Evolutionary conservation across 2,329 filamentous ascomycete species (phyloP).

Genomic region (Penicillium sp.): DNA sequence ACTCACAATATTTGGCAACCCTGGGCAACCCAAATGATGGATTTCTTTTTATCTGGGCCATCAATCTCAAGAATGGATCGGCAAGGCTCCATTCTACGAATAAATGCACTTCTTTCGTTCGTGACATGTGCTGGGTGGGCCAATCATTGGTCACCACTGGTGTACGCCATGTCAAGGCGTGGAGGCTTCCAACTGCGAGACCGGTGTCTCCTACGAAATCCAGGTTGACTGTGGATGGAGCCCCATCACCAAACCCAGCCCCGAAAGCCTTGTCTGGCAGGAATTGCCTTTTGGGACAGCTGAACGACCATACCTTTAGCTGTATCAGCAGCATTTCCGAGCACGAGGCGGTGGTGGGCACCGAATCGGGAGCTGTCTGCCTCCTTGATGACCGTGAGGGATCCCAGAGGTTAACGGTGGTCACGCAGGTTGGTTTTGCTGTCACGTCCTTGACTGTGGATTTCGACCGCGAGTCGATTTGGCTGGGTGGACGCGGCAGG

Average conservation of each 20-base stretch:
- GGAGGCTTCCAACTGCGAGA: constrained; percentile 76
- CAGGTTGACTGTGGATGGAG: constrained; percentile 55
- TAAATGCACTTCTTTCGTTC: constrained; percentile 86
- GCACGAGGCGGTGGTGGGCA: constrained; percentile 78
- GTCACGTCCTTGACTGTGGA: constrained; percentile 71
- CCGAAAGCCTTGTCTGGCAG: constrained; percentile 80
- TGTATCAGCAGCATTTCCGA: constrained; percentile 75
- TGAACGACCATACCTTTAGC: constrained; percentile 85
- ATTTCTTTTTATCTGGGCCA: constrained; percentile 88
- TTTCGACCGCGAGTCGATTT: constrained; percentile 61
- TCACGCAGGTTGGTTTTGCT: constrained; percentile 70
- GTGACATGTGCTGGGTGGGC: constrained; percentile 90
- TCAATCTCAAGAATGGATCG: constrained; percentile 80
- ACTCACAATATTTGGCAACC: constrained; percentile 85
- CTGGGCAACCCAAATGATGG: constrained; percentile 90
- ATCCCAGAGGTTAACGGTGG: constrained; percentile 71
- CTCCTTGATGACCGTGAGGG: constrained; percentile 78
- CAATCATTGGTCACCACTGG: constrained; percentile 83
- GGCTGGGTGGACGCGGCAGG: constrained; percentile 72
- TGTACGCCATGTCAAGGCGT: constrained; percentile 90
- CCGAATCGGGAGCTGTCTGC: constrained; percentile 89
- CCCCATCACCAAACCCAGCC: constrained; percentile 48
- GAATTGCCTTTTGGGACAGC: constrained; percentile 81
- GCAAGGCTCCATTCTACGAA: constrained; percentile 84
- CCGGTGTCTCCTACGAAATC: constrained; percentile 68